These are phyloP conservation scores for Fusarium sp. DNA, from an alignment of 2,329 filamentous ascomycete species.

Conservation along the genomic window DNA sequence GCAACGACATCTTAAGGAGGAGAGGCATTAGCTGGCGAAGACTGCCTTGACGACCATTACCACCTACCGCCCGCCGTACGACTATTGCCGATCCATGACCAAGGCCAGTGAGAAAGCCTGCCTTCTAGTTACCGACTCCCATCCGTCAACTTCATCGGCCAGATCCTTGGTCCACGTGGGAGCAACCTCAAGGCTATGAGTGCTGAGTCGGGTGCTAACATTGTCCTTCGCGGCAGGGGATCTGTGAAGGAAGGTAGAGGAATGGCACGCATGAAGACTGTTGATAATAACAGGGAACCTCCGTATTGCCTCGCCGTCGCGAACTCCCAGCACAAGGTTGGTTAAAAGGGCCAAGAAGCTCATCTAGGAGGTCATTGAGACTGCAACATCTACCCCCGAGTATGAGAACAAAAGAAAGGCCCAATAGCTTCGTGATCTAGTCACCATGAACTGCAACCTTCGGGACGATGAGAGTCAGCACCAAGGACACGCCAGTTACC, in stretches of 20 bases:
- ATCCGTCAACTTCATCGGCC: constrained; percentile 82
- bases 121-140: constrained; percentile 85
- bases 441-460: constrained; percentile 82
- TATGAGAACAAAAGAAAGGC: constrained; percentile 83
- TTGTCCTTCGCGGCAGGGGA: constrained; percentile 84
- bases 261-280: constrained; percentile 49
- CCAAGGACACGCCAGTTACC: not conserved
- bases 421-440: constrained; percentile 82
- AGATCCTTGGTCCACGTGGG: constrained; percentile 85
- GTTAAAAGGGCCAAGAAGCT: constrained; percentile 79
- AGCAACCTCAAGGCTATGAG: constrained; percentile 87
- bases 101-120: constrained; percentile 83
- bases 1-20: not conserved
- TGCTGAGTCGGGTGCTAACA: constrained; percentile 78
- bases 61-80: constrained; percentile 68
- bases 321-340: constrained; percentile 78
- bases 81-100: constrained; percentile 81
- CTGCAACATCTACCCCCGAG: constrained; percentile 69
- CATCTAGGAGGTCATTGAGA: constrained; percentile 72
- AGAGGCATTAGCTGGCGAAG: not conserved
- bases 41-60: not conserved
- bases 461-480: constrained; percentile 72
- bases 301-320: constrained; percentile 85
- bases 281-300: constrained; percentile 79
- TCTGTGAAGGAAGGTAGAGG: constrained; percentile 77